Base-by-base conservation (phyloP, 805 yeast species). In the Pichia paraexigua region DNA sequence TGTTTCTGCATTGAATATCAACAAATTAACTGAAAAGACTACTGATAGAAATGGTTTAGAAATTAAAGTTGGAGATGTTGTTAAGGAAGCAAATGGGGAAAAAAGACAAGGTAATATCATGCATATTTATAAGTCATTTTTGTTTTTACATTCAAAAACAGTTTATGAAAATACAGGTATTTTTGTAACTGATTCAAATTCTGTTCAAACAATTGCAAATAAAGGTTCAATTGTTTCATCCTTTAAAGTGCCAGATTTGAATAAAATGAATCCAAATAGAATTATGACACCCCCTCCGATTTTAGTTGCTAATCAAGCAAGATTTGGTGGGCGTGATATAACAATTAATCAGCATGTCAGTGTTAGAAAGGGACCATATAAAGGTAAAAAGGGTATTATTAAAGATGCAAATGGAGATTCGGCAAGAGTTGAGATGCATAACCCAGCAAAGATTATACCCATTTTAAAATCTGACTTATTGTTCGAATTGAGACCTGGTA, bases 351-450 rank as follows among this genome's bases (percentile, higher is more conserved):
- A 88, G 63, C 85, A 85, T 53, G 97, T 94, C 22, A 80, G 89
- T 57, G 86, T 94, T 46, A 80, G 87, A 40, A 83, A 86, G 62
- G 89, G 97, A n/a, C 94, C 95, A 46, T 89, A 92, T 67, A 94
- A 94, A 71, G 98, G 99, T 45, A 81, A 89, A 59, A 83, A 85
- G 71, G 99, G 99, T 65, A 86, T 88, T 57, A 88, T 94, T 43
- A 85, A 87, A 58, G 98, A 94, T 64, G 89, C 96, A 11, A 94
- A 89, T 60, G 99, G 95, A 56, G 85, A 85, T 15, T 79, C 78
- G 58, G 98, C 97, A 1, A 79, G 97, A 54, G 87, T 94, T 43
- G 99, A 94, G 70, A 76, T 94, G 57, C 98, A 94, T 67, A 87
- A 97, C 27, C 91, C 91, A 58, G 83, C 84, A 63, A 94, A 92